Evolutionary conservation across 1,139 yeast species (phyloP).

Genomic region (Wickerhamiella pararugosa): DNA sequence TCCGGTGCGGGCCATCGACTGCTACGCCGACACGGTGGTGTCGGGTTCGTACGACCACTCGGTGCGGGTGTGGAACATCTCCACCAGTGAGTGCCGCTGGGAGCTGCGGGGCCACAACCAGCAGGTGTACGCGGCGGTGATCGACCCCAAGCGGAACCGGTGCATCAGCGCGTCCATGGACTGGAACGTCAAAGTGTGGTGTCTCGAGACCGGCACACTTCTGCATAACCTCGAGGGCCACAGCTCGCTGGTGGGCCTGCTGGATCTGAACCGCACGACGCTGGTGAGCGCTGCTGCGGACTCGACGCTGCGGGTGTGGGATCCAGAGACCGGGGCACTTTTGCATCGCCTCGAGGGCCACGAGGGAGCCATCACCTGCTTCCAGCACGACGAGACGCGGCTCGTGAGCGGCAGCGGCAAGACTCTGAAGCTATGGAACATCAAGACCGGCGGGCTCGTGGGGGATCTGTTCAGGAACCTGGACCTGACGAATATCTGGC

Average conservation of each 20-base stretch:
- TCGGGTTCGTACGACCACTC: slow-evolving; percentile 88
- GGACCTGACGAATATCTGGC: slow-evolving; percentile 84
- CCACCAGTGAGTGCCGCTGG: slow-evolving; percentile 56
- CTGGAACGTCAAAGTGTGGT: slow-evolving; percentile 81
- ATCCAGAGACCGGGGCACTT: slow-evolving; percentile 61
- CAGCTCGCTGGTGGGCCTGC: slow-evolving; percentile 73
- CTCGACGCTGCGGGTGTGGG: slow-evolving; percentile 82
- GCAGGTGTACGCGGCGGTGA: slow-evolving; percentile 72
- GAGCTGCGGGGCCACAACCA: slow-evolving; percentile 74
- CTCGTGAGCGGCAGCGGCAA: slow-evolving; percentile 82
- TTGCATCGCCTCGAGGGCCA: slow-evolving; percentile 68
- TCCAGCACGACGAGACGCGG: slow-evolving; percentile 74
- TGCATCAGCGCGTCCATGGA: slow-evolving; percentile 94
- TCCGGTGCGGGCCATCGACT: slow-evolving; percentile 78
- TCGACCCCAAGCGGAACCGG: slow-evolving; percentile 58
- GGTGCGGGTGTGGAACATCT: slow-evolving; percentile 83
- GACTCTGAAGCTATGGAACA: slow-evolving; percentile 73
- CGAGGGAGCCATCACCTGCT: slow-evolving; percentile 80
- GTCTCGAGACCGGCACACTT: slow-evolving; percentile 57
- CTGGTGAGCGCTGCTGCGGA: slow-evolving; percentile 97
- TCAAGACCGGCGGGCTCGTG: slow-evolving; percentile 58
- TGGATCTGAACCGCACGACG: slow-evolving; percentile 61
- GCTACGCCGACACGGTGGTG: slow-evolving; percentile 67
- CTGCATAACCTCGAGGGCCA: slow-evolving; percentile 66
- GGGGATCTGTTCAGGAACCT: slow-evolving; percentile 45